These are phyloP conservation scores for Aspergillus asperescens DNA, from an alignment of 495 filamentous ascomycete genomes.

Conservation along the genomic window DNA sequence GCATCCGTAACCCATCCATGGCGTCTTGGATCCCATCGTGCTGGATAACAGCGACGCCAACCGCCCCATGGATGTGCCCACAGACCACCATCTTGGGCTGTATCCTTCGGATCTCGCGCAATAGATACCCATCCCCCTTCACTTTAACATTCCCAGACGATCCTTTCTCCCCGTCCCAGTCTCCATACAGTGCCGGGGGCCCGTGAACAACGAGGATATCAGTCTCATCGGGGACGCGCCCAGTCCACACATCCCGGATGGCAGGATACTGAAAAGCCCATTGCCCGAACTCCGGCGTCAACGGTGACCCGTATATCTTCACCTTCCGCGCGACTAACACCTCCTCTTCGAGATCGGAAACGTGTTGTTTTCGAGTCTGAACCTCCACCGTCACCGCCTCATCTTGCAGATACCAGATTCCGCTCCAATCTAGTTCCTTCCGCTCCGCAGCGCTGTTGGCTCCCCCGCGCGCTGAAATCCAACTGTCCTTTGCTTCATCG, in stretches of 20 bases:
- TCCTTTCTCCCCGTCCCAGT: neutral
- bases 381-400: too few species aligned
- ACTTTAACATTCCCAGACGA: neutral
- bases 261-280: neutral
- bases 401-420: too few species aligned
- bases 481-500: constrained; percentile 30
- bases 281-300: neutral
- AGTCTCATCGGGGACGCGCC: neutral
- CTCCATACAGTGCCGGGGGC: neutral
- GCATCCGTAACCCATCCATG: neutral
- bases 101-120: neutral
- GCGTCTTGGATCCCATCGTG: neutral
- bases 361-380: neutral
- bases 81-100: neutral
- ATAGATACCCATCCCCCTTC: neutral
- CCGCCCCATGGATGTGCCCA: neutral
- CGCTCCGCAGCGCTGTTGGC: neutral
- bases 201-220: neutral
- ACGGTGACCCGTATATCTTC: neutral
- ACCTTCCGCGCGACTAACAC: too few species aligned
- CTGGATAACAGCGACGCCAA: neutral
- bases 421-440: too few species aligned
- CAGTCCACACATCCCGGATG: neutral
- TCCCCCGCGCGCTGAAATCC: neutral
- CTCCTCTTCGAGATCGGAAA: neutral